Evolutionary conservation across 257 asterid genomes (phyloP).

Genomic region (Ilex aquifolium): DNA sequence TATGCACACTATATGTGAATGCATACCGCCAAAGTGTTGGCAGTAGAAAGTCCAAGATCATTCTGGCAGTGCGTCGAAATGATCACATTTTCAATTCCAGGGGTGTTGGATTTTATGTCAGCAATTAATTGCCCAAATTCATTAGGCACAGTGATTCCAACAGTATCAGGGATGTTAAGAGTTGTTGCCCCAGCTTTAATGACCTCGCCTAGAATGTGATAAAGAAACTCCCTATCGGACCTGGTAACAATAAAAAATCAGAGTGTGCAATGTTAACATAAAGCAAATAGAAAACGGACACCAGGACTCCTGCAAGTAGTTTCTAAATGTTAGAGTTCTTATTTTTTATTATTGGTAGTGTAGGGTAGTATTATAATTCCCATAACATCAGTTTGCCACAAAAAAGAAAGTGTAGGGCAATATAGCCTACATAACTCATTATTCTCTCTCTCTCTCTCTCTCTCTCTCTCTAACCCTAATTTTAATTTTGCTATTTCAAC

Average conservation of each 20-base stretch:
- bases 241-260: slow-evolving; percentile 34
- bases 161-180: slow-evolving; percentile 95
- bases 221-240: slow-evolving; percentile 77
- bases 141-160: slow-evolving; percentile 69
- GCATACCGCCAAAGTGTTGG: slow-evolving; percentile 77
- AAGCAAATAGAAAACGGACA: background rate
- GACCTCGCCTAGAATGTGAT: slow-evolving; percentile 84
- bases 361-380: too few species aligned
- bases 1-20: slow-evolving; percentile 5
- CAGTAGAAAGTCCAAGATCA: slow-evolving; percentile 95
- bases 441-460: too few species aligned
- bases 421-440: too few species aligned
- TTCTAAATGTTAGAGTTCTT: too few species aligned
- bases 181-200: slow-evolving; percentile 96
- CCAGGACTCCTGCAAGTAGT: slow-evolving; percentile 6
- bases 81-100: slow-evolving; percentile 79
- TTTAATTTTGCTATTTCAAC: too few species aligned
- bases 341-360: too few species aligned
- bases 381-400: too few species aligned
- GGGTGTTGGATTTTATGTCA: slow-evolving; percentile 78
- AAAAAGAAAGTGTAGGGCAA: too few species aligned
- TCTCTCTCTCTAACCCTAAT: too few species aligned
- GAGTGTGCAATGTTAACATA: background rate
- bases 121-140: slow-evolving; percentile 87
- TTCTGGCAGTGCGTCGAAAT: slow-evolving; percentile 96